These are phyloP conservation scores for Xeromyces bisporus DNA, from an alignment of 495 filamentous ascomycete species.

Conservation along the genomic window DNA sequence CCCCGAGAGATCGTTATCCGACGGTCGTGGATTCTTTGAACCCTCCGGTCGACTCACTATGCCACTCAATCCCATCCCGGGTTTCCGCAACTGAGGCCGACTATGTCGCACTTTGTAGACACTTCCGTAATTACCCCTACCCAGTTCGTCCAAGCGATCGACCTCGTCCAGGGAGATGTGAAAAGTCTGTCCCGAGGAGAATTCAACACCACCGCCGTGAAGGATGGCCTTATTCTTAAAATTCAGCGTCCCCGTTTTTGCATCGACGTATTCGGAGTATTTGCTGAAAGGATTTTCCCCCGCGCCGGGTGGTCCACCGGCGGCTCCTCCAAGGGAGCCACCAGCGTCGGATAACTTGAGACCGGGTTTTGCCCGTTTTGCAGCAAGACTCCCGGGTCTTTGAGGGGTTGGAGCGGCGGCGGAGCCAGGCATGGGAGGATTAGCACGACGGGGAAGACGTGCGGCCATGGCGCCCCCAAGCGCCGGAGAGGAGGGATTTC, in stretches of 20 bases:
- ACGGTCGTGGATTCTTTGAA: slow-evolving; percentile 5
- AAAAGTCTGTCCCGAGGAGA: slow-evolving; percentile 77
- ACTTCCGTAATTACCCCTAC: slow-evolving; percentile 96
- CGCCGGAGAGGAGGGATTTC: slow-evolving; percentile 9
- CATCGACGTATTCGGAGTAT: slow-evolving; percentile 82
- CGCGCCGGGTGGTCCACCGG: slow-evolving; percentile 8
- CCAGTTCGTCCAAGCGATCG: slow-evolving; percentile 84
- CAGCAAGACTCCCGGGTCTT: slow-evolving; percentile 35
- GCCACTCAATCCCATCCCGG: slow-evolving; percentile 56
- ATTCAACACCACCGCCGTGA: slow-evolving; percentile 76
- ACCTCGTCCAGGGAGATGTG: slow-evolving; percentile 92
- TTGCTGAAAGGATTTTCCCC: slow-evolving; percentile 64
- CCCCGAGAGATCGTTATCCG: slow-evolving; percentile 35
- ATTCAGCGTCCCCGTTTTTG: slow-evolving; percentile 73
- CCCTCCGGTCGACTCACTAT: slow-evolving; percentile 32
- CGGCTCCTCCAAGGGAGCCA: slow-evolving; percentile 13
- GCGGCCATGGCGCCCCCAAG: slow-evolving; percentile 21
- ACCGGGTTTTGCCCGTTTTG: slow-evolving; percentile 33
- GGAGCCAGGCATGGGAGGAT: slow-evolving; percentile 23
- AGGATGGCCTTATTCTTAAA: slow-evolving; percentile 90
- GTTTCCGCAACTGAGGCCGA: slow-evolving; percentile 57
- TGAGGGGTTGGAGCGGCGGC: slow-evolving; percentile 15
- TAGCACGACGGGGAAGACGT: slow-evolving; percentile 33
- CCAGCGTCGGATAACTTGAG: slow-evolving; percentile 36
- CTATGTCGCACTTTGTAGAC: slow-evolving; percentile 92